Percentiles rank a stretch among this genome's conserved stretches.
Conservation (phyloP, 768 basidiomycete genomes). For the Boletus bicolor region DNA sequence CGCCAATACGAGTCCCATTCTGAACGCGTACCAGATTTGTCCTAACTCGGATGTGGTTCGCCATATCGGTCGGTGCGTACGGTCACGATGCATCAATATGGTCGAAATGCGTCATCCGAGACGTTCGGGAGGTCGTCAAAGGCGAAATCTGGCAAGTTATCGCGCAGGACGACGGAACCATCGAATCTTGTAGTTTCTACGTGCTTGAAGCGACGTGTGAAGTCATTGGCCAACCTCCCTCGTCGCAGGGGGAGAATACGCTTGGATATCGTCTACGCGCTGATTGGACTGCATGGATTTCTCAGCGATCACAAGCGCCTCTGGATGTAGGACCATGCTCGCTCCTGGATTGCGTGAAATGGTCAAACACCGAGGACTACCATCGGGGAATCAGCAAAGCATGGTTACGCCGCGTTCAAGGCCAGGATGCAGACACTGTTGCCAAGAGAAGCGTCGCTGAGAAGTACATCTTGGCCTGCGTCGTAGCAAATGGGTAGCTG, state of each 20-base stretch:
- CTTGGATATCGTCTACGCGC: slow-evolving; percentile 37
- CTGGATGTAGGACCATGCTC: neutral
- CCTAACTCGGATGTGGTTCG: slow-evolving; percentile 61
- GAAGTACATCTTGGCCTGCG: slow-evolving; percentile 65
- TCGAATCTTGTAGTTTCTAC: slow-evolving; percentile 39
- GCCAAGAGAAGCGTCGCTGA: slow-evolving; percentile 51
- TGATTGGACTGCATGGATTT: slow-evolving; percentile 68
- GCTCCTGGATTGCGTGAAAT: slow-evolving; percentile 43
- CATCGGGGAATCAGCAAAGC: slow-evolving; percentile 60
- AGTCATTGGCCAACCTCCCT: slow-evolving; percentile 49
- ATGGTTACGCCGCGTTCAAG: slow-evolving; percentile 50
- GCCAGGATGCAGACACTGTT: slow-evolving; percentile 40
- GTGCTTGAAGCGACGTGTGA: slow-evolving; percentile 74
- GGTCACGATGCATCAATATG: slow-evolving; percentile 32
- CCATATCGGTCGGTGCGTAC: slow-evolving; percentile 48
- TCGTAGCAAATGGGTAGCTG: slow-evolving; percentile 66
- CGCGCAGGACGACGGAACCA: slow-evolving; percentile 19
- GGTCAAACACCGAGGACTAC: slow-evolving; percentile 74
- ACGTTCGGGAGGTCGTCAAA: slow-evolving; percentile 50
- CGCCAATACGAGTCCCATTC: neutral
- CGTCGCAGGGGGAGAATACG: neutral
- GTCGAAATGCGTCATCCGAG: slow-evolving; percentile 39
- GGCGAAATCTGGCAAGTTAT: slow-evolving; percentile 62
- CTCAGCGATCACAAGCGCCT: slow-evolving; percentile 12
- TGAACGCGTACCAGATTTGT: slow-evolving; percentile 48